phyloP scores from a whole-genome alignment of 805 yeast genomes.

The Sugiyamaella marilandica region DNA sequence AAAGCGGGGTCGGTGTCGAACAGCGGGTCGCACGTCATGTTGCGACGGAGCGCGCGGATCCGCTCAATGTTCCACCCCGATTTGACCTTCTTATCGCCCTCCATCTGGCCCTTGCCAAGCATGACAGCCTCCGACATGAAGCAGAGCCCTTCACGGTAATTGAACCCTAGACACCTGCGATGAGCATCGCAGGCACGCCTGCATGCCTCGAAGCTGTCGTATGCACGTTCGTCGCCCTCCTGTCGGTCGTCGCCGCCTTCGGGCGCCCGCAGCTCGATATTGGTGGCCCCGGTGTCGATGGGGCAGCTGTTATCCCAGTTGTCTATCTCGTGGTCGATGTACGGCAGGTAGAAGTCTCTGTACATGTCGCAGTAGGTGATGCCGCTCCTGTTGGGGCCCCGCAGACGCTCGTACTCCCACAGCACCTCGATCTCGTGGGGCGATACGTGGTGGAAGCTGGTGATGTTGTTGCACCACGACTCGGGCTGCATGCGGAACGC shows the following conservation, averaged over 20 bases:
- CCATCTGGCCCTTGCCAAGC: conserved; percentile 8
- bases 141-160: conserved; percentile 7
- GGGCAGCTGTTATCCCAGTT: conserved; percentile 26
- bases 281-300: neutral
- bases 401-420: conserved; percentile 33
- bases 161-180: conserved; percentile 12
- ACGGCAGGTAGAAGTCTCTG: conserved; percentile 32
- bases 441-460: conserved; percentile 32
- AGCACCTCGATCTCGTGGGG: conserved; percentile 29
- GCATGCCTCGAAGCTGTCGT: conserved; percentile 17
- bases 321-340: conserved; percentile 19
- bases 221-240: conserved; percentile 12
- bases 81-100: conserved; percentile 4
- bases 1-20: neutral
- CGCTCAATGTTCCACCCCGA: conserved; percentile 34
- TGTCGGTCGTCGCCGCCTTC: neutral
- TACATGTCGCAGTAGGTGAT: conserved; percentile 31
- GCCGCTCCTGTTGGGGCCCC: conserved; percentile 15
- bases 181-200: conserved; percentile 8
- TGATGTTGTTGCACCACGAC: conserved; percentile 31
- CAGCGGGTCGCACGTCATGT: conserved; percentile 22
- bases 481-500: conserved; percentile 10
- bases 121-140: conserved; percentile 3
- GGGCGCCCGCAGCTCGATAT: neutral
- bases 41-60: conserved; percentile 26